Percentiles rank a stretch among this genome's conserved stretches.
Evolutionary conservation across 1,284 basidiomycete genomes (phyloP).

Genomic region (Mycena citricolor): DNA sequence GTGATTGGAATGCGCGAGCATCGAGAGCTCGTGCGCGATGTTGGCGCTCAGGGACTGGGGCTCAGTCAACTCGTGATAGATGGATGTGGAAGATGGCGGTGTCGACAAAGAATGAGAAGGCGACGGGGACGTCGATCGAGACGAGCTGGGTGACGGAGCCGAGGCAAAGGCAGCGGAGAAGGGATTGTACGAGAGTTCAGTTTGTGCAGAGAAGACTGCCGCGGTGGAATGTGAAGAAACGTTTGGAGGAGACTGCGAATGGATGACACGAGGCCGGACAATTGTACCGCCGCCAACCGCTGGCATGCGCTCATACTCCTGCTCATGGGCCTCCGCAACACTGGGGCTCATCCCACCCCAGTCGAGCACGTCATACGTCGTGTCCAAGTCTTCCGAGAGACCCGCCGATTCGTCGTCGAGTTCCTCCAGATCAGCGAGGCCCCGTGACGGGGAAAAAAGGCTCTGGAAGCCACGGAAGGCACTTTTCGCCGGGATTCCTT

Average conservation of each 20-base stretch:
- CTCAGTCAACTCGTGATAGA: slow-evolving; percentile 19
- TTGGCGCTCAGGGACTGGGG: slow-evolving; percentile 59
- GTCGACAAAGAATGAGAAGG: slow-evolving; percentile 20
- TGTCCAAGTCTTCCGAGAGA: slow-evolving; percentile 36
- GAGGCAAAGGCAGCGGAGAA: slow-evolving; percentile 29
- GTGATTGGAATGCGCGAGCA: slow-evolving; percentile 83
- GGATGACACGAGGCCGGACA: slow-evolving; percentile 20
- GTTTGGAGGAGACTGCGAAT: slow-evolving; percentile 18
- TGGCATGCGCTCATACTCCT: slow-evolving; percentile 42
- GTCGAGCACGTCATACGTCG: slow-evolving; percentile 58
- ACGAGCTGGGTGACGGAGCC: slow-evolving; percentile 13
- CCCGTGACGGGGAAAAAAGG: slow-evolving; percentile 65
- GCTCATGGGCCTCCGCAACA: slow-evolving; percentile 5
- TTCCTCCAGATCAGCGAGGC: slow-evolving; percentile 78
- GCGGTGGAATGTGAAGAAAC: slow-evolving; percentile 1
- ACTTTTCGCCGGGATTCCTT: slow-evolving; percentile 78
- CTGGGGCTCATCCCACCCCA: slow-evolving; percentile 53
- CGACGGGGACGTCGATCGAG: slow-evolving; percentile 21
- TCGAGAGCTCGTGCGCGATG: slow-evolving; percentile 79
- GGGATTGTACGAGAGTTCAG: slow-evolving; percentile 19
- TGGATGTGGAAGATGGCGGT: slow-evolving; percentile 15
- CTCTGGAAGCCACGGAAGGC: slow-evolving; percentile 72
- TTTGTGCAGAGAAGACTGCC: slow-evolving; percentile 5
- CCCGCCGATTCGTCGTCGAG: slow-evolving; percentile 44
- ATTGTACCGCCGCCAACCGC: slow-evolving; percentile 69